Conservation (phyloP, 805 yeast species). For the Metschnikowia gruessii region DNA sequence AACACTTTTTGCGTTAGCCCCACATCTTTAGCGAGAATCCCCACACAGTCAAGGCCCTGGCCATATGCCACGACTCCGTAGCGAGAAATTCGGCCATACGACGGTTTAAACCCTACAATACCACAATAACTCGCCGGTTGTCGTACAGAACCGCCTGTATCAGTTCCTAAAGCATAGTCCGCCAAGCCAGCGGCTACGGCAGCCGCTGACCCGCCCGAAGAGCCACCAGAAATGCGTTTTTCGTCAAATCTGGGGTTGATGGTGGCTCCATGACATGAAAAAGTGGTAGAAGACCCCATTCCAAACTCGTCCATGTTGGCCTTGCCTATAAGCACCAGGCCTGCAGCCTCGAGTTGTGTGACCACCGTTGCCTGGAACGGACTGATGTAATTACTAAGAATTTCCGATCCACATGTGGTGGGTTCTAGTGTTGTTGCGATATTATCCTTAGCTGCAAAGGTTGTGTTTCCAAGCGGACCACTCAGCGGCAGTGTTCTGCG, state of each 20-base stretch:
- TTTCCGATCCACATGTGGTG: slow-evolving; percentile 77
- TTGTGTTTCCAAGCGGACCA: slow-evolving; percentile 7
- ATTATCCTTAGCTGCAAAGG: slow-evolving; percentile 64
- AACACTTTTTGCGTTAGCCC: slow-evolving; percentile 48
- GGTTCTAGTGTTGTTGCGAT: slow-evolving; percentile 59
- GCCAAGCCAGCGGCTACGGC: slow-evolving; percentile 72
- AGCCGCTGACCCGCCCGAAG: slow-evolving; percentile 96
- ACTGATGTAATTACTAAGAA: slow-evolving; percentile 56
- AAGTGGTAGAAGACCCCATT: slow-evolving; percentile 79
- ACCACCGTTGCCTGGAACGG: slow-evolving; percentile 84
- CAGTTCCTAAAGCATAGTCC: slow-evolving; percentile 86
- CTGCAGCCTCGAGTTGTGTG: slow-evolving; percentile 47
- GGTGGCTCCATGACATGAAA: slow-evolving; percentile 56
- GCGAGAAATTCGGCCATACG: slow-evolving; percentile 87
- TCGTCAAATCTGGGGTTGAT: slow-evolving; percentile 43
- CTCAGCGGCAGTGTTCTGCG: not conserved
- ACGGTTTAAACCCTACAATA: slow-evolving; percentile 84
- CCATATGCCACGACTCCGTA: slow-evolving; percentile 94
- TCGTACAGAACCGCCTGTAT: slow-evolving; percentile 96
- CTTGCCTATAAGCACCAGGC: slow-evolving; percentile 66
- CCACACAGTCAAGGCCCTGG: slow-evolving; percentile 93
- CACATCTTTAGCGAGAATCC: slow-evolving; percentile 60
- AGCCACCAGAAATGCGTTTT: slow-evolving; percentile 66
- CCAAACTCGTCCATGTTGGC: slow-evolving; percentile 96
- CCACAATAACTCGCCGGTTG: slow-evolving; percentile 89